Evolutionary conservation across 2,329 filamentous ascomycete species (phyloP), one percentile per base, ranked within the genome.

Genomic region (Alternaria infectoria): DNA sequence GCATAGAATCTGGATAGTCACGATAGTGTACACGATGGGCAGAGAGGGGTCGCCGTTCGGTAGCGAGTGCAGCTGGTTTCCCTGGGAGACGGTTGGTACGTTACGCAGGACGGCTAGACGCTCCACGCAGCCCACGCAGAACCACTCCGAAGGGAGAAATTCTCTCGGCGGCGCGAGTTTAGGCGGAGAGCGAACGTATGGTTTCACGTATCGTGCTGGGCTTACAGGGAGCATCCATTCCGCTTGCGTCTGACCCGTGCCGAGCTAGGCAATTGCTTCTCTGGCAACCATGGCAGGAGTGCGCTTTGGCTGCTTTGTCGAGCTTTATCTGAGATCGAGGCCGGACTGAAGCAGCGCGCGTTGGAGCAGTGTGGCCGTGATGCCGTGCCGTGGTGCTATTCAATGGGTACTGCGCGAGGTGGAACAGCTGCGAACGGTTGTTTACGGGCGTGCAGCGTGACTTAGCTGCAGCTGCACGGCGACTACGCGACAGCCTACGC

Each of bases 71-170:
- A 25, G 12, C 15, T 56, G 60, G 74, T 73, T 60, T 74, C 71
- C 73, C 70, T 67, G 59, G 73, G 72, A 71, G 62, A 77, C 72
- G 67, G 71, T 62, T 23, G 61, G 54, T 63, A 61, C 51, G 71
- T 69, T 65, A 74, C 71, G 64, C 67, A 70, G 61, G 50, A 63
- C 49, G 26, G 44, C 28, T 36, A 55, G 56, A 40, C 17, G 32
- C 45, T 26, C 52, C 15, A 26, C 13, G 55, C 61, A 58, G 57
- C 21, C 49, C 26, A 65, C 51, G 59, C 61, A 51, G 55, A 63
- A 56, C 60, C 45, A 28, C 57, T 55, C 62, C 45, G 17, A 36
- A 3, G 30, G 59, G 58, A 61, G 63, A 57, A 52, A 63, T 44
- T 62, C 54, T 65, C 66, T 67, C 62, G 54, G 63, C 56, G 60